phyloP scores from a whole-genome alignment of 352 stramenopile species.

The Globisporangium yorkense region DNA sequence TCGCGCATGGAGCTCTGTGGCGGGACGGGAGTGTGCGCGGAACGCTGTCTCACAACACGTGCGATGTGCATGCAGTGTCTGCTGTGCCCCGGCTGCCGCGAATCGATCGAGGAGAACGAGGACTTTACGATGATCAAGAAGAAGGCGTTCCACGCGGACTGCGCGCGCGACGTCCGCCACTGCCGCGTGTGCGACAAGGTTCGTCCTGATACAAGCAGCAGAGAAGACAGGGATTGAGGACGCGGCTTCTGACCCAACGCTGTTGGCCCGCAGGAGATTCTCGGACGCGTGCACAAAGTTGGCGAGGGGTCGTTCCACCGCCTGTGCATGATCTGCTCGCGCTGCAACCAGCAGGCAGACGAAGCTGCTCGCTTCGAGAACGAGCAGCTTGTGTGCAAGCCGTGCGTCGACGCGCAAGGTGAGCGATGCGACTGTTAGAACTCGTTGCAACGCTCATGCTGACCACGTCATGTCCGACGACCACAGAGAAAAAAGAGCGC shows the following conservation, averaged over 20 bases:
- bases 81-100: conserved; percentile 64
- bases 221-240: background rate
- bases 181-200: conserved; percentile 75
- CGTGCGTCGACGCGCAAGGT: conserved; percentile 48
- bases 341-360: conserved; percentile 61
- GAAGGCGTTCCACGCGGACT: conserved; percentile 75
- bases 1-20: conserved; percentile 1
- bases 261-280: conserved; percentile 44
- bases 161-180: conserved; percentile 56
- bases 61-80: conserved; percentile 35
- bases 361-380: conserved; percentile 51
- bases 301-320: conserved; percentile 65
- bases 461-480: background rate
- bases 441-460: background rate
- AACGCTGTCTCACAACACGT: background rate
- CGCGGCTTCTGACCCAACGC: background rate
- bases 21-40: background rate
- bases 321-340: conserved; percentile 71
- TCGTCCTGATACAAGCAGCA: background rate
- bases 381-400: conserved; percentile 48
- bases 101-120: conserved; percentile 72
- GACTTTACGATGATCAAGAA: conserved; percentile 80
- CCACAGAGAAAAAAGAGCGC: conserved; percentile 26
- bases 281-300: conserved; percentile 67
- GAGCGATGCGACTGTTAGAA: background rate